Base-by-base conservation (phyloP, 176 grass and related monocot species). In the Cenchrus americanus region DNA sequence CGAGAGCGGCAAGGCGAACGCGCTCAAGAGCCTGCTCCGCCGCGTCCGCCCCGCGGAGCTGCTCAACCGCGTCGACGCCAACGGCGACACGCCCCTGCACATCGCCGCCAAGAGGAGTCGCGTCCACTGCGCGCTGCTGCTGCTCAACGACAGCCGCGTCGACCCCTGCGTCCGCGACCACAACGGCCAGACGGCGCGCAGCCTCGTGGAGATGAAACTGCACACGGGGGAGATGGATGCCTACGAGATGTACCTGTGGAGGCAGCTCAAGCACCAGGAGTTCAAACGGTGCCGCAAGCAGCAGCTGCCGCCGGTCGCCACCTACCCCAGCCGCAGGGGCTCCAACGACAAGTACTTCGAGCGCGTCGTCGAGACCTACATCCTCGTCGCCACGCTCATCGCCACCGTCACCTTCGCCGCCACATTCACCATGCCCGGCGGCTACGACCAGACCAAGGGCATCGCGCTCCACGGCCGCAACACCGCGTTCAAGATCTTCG, bases 71-170 rank as follows among this genome's bases (percentile, higher is more conserved):
- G 76, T 42, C 47, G 91, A 93, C 78, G 0, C 0, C 0, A 0
- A n/a, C 11, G 92, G 92, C 65, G 86, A 91, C 62, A 86, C 89
- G 67, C 89, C 89, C 1, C 88, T 94, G 58, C 92, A 94, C 58
- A 71, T 94, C 26, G 86, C 92, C 14, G 88, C 83, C 21, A 18
- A 23, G 57, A 81, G 58, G 51, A 42, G 70, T 40, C 79, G 79
- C 27, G 76, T 87, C 65, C 49, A 54, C 34, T 89, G 75, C 10
- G 87, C 87, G 49, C 75, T 88, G 21, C 26, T 82, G 43, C 81
- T 89, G 1, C 62, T 85, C 68, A 75, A 48, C 0, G 87, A 89
- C 51, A 5, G 8, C 10, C 71, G 87, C 57, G 77, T 85, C 7
- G 66, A 89, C 65, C 82, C 76, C 2, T 85, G 80, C 70, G 51